These are phyloP conservation scores for Mucuna pruriens DNA, from an alignment of 306 rosid species.

Conservation along the genomic window DNA sequence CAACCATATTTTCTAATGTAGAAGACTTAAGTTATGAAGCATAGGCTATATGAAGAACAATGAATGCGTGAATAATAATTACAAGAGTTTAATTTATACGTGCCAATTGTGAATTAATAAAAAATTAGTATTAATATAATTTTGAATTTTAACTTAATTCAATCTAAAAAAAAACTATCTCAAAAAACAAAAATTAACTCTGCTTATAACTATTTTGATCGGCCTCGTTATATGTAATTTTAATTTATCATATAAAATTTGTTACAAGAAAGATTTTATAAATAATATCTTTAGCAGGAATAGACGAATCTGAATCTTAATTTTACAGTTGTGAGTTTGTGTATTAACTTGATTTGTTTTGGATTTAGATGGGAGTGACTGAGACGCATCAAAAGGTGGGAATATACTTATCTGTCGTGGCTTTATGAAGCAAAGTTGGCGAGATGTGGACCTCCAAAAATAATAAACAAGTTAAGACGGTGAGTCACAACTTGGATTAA, in stretches of 20 bases:
- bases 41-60: too few relatives aligned
- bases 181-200: too few relatives aligned
- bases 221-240: too few relatives aligned
- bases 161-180: too few relatives aligned
- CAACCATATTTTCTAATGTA: background rate
- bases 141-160: too few relatives aligned
- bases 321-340: background rate
- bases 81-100: too few relatives aligned
- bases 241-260: too few relatives aligned
- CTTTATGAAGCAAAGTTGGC: slow-evolving; percentile 70
- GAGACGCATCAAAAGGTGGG: slow-evolving; percentile 39
- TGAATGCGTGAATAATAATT: too few relatives aligned
- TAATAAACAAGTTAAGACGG: slow-evolving; percentile 27
- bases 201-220: too few relatives aligned
- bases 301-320: background rate
- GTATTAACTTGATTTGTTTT: background rate
- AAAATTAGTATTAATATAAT: too few relatives aligned
- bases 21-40: background rate
- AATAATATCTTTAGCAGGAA: background rate
- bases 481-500: slow-evolving; percentile 65
- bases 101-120: too few relatives aligned
- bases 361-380: background rate
- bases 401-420: slow-evolving; percentile 60
- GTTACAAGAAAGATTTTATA: background rate
- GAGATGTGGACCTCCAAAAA: slow-evolving; percentile 54